Base-by-base conservation (phyloP, 805 yeast species). In the Candida suzukii region DNA sequence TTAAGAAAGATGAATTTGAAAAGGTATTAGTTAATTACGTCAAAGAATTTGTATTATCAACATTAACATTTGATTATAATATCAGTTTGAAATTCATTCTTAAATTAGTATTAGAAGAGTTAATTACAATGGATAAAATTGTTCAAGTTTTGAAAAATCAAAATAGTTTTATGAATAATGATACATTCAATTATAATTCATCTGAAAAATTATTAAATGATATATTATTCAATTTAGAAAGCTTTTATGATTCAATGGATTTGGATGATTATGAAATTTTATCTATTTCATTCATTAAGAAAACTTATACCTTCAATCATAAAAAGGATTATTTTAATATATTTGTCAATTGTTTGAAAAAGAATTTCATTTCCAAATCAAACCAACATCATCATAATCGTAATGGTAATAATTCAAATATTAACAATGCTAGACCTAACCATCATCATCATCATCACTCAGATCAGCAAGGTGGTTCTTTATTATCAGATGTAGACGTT, bases 21-120 rank as follows among this genome's bases (percentile, higher is more conserved):
- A 51, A 35, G 19, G 43, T 54, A 2, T 18, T 63, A 17, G 19
- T 46, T 3, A 44, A 48, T 18, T 57, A 61, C 46, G 39, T 62
- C 13, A 51, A 45, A 29, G 52, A 56, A 32, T 47, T 52, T 21
- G 44, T 60, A 0, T 42, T 55, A n/a, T 61, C 66, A 1, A 55
- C 64, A 0, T 37, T 63, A 16, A 50, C 61, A 18, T 43, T 63
- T 22, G 67, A 65, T 34, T 66, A 63, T 41, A 59, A 63, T 2
- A 46, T 57, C 20, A 61, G 66, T 40, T 46, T 61, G 35, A 67
- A 59, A 31, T 55, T 71, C 12, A 46, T 70, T 7, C 42, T 62
- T n/a, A 63, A 58, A 24, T 43, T 73, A 34, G 49, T 72, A 1
- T 42, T 63, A 12, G 61, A 67, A 40, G 68, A 63, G 17, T 56